Evolutionary conservation across 805 yeast genomes (phyloP), one percentile per base, ranked within the genome.

Genomic region (Wickerhamomyces chambardii): DNA sequence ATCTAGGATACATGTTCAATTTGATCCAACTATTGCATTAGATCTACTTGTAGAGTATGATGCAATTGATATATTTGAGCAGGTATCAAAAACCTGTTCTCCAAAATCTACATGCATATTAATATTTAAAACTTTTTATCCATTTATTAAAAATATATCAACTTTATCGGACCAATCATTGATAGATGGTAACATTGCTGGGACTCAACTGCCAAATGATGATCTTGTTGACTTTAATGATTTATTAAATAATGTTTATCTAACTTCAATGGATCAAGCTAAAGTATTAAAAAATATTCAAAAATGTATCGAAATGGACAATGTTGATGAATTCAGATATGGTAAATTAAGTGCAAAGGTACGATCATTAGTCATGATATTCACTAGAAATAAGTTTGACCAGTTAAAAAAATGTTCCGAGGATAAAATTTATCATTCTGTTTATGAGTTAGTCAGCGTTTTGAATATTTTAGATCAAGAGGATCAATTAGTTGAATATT

Each of bases 401-500:
- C 48, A 45, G 5, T 28, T 51, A 29, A 39, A 39, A 17, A 38
- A 37, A 4, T 39, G 39, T 28, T 51, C 41, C 33, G 28, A 35
- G 11, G 39, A 33, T 12, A 38, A 43, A 31, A 45, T 50, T 15
- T 51, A 47, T 28, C 36, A 49, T 2, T 39, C 44, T 17, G 54
- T 48, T 6, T 27, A 34, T 16, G 21, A 45, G 14, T 29, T 50
- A 5, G 56, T 51, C 16, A 51, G 47, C 32, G 44, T 50, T 1
- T 35, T 51, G 28, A 49, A 48, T 15, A 32, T 47, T 26, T 32
- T 59, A 28, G 58, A 59, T 36, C 64, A 66, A 39, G 60, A 59
- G 36, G 56, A 56, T 25, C 43, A 54, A 16, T 53, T 62, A 2
- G 55, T 63, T 14, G 68, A 64, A 34, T 64, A 61, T 36, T 65